These are phyloP conservation scores for Ochetophila trinervis DNA, from an alignment of 306 rosid genomes.

Conservation along the genomic window DNA sequence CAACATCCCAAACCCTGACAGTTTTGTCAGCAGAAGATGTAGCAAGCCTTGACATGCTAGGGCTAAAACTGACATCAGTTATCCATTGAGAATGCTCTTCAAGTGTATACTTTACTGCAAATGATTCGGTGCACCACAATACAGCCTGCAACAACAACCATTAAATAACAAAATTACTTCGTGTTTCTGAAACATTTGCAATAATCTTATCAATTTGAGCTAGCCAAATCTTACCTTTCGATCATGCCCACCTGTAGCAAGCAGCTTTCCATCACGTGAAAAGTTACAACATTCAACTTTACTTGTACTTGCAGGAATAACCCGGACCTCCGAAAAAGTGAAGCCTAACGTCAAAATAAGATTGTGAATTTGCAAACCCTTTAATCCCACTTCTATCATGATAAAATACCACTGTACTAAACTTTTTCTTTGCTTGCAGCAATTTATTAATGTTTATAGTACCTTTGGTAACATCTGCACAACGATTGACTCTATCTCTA, in stretches of 20 bases:
- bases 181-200: background rate
- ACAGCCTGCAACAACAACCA: conserved; percentile 52
- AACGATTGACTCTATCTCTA: conserved; percentile 38
- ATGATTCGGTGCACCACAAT: conserved; percentile 71
- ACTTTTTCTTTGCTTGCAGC: background rate
- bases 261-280: conserved; percentile 80
- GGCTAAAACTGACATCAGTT: conserved; percentile 76
- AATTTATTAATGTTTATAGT: conserved; percentile 13
- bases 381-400: conserved; percentile 5
- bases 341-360: conserved; percentile 36
- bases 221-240: conserved; percentile 49
- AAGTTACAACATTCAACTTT: conserved; percentile 80
- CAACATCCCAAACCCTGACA: conserved; percentile 79
- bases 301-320: conserved; percentile 47
- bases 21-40: conserved; percentile 87
- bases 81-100: conserved; percentile 74
- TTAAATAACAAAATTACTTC: conserved; percentile 5
- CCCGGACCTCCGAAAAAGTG: conserved; percentile 44
- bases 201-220: conserved; percentile 12
- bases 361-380: conserved; percentile 10
- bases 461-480: conserved; percentile 52
- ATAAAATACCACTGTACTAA: background rate
- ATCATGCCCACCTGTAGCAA: conserved; percentile 85
- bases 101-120: conserved; percentile 47
- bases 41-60: conserved; percentile 55